phyloP scores from a whole-genome alignment of 2,329 filamentous ascomycete species.

The Zymoseptoria pseudotritici region DNA sequence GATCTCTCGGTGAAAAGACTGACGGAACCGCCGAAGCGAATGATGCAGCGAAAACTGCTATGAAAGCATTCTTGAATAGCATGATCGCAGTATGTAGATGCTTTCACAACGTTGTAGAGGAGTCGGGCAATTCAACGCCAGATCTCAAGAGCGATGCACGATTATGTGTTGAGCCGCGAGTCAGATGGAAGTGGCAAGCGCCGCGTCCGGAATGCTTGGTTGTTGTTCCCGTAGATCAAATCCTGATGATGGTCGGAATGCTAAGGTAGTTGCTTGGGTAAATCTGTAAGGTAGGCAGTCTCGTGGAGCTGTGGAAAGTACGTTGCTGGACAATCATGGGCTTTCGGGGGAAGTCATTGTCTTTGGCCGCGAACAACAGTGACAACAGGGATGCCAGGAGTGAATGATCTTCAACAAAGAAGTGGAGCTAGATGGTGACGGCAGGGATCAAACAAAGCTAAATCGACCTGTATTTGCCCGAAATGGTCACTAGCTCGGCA shows the following conservation, averaged over 20 bases:
- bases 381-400: background rate
- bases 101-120: background rate
- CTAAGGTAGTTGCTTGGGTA: background rate
- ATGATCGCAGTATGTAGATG: slow-evolving; percentile 8
- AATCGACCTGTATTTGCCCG: too few relatives aligned
- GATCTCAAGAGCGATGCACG: background rate
- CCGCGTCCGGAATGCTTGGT: background rate
- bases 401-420: background rate
- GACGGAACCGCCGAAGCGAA: slow-evolving; percentile 22
- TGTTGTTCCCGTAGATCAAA: background rate
- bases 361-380: background rate
- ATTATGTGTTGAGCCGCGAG: background rate
- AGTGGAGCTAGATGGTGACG: background rate
- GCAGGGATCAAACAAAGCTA: too few relatives aligned
- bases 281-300: background rate
- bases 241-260: background rate
- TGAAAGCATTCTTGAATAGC: slow-evolving; percentile 18
- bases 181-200: background rate
- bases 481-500: too few relatives aligned
- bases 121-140: background rate
- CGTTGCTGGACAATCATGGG: background rate
- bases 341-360: background rate
- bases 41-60: slow-evolving; percentile 22
- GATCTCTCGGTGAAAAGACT: slow-evolving; percentile 3
- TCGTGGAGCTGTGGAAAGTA: background rate